Percentiles rank a stretch among this genome's conserved stretches.
Conservation (phyloP, 148 eudicot genomes). For the Rhododendron molle region DNA sequence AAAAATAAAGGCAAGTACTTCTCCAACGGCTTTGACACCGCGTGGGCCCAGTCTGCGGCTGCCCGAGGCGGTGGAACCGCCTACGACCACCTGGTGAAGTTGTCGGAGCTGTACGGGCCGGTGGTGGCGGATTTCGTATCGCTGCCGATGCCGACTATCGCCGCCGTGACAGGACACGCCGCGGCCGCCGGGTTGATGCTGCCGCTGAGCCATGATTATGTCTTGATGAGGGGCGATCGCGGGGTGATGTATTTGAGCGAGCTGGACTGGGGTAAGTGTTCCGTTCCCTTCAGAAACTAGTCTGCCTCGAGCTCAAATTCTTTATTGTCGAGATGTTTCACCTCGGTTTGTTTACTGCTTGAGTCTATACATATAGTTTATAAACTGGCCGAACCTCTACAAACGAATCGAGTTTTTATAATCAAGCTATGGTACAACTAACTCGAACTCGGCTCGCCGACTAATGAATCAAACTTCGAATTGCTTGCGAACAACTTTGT, state of each 20-base stretch:
- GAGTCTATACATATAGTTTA: no score
- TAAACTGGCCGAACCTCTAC: no score
- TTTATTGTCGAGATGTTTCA: no score
- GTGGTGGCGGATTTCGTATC: conserved; percentile 30
- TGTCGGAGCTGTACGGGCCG: conserved; percentile 31
- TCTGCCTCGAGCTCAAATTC: no score
- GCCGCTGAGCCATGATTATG: conserved; percentile 38
- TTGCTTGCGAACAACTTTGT: no score
- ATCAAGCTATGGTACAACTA: no score
- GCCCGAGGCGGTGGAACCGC: not conserved
- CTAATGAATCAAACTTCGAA: no score
- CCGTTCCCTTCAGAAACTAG: no score
- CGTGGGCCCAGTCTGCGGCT: conserved; percentile 25
- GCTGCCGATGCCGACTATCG: conserved; percentile 43
- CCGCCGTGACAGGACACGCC: conserved; percentile 43
- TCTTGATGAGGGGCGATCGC: conserved; percentile 28
- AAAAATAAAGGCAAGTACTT: conserved; percentile 28
- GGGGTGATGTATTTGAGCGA: not conserved
- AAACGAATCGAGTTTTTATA: no score
- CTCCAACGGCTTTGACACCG: conserved; percentile 44
- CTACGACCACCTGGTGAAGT: conserved; percentile 11
- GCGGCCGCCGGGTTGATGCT: conserved; percentile 44
- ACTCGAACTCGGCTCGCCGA: no score
- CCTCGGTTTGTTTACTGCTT: no score
- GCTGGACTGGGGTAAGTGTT: not conserved